phyloP scores from a whole-genome alignment of 176 grass and related monocot species.

The Triticum dicoccoides region DNA sequence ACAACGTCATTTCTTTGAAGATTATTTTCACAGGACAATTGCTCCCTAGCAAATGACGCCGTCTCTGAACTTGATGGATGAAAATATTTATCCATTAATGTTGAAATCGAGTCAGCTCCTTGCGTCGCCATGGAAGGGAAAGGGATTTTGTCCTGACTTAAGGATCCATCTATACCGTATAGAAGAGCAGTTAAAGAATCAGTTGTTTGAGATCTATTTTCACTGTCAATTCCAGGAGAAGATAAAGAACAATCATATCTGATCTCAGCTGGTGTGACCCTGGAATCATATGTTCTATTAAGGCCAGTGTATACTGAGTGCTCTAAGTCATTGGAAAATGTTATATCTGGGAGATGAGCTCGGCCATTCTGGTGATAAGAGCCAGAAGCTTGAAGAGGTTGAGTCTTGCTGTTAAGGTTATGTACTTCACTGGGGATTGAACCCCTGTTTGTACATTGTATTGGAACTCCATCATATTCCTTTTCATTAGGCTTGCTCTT shows the following conservation, averaged over 20 bases:
- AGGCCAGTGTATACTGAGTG: slow-evolving; percentile 15
- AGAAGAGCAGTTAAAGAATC: slow-evolving; percentile 3
- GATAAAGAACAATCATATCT: slow-evolving; percentile 5
- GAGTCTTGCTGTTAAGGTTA: background rate
- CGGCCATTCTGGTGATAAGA: slow-evolving; percentile 30
- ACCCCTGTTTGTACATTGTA: slow-evolving; percentile 26
- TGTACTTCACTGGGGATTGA: slow-evolving; percentile 16
- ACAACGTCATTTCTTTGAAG: slow-evolving; percentile 10
- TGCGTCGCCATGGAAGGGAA: background rate
- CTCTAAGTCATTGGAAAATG: slow-evolving; percentile 21
- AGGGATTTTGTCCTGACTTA: slow-evolving; percentile 17
- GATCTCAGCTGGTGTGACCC: slow-evolving; percentile 1
- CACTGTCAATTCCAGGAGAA: slow-evolving; percentile 22
- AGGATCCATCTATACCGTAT: slow-evolving; percentile 19
- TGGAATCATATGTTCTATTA: slow-evolving; percentile 26
- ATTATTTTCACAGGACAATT: slow-evolving; percentile 14
- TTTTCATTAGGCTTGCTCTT: slow-evolving; percentile 25
- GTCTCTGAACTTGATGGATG: slow-evolving; percentile 29
- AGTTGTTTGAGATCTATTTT: slow-evolving; percentile 32
- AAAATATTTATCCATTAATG: slow-evolving; percentile 18
- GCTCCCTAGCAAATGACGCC: slow-evolving; percentile 11
- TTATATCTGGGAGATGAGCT: background rate
- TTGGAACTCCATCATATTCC: slow-evolving; percentile 26
- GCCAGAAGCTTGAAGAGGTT: slow-evolving; percentile 16
- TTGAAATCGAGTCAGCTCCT: slow-evolving; percentile 29